Base-by-base conservation (phyloP, 768 basidiomycete genomes). In the Panaeolus cyanescens region DNA sequence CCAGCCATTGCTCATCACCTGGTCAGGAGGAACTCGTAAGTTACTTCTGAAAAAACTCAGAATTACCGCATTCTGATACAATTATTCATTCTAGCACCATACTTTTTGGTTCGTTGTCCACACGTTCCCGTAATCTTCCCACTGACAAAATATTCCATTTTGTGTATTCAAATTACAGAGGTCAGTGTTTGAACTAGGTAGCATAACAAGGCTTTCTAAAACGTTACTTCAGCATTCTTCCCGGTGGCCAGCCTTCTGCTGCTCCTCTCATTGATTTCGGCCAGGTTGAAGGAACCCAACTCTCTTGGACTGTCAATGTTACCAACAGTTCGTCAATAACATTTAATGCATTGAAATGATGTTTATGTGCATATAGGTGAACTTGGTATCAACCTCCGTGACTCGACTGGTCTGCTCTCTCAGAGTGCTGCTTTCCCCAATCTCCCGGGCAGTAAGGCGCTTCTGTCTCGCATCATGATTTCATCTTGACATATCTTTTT, bases 301-400 rank as follows among this genome's bases (percentile, higher is more conserved):
- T 81, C 62, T 85, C 82, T 20, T 93, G 90, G 90, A 58, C 28
- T 0, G 82, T 79, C 56, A 86, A 87, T 76, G 68, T 81, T 33
- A 54, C 80, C 1, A 64, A 75, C 13, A 78, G 89, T 85, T 50
- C 59, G 78, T 73, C 7, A 31, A 4, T 30, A 8, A 5, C 54
- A 45, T 32, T 15, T 55, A 0, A 13, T n/a, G n/a, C 40, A 40
- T 3, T 55, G 31, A 62, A 32, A 55, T 19, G 50, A 54, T 59
- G 32, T 39, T 59, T 19, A 55, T 0, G 60, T n/a, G n/a, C n/a
- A n/a, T 85, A 88, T 78, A n/a, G 82, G 80, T 4, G 70, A 65
- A 37, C 71, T 93, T 59, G 87, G 84, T 56, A 70, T 93, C 30
- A 79, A 75, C 12, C 62, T 95, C 63, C 83, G 82, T 69, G 93